Percentiles rank a stretch among this genome's conserved stretches.
Evolutionary conservation across 495 filamentous ascomycete species (phyloP).

Genomic region (Aspergillus baeticus): DNA sequence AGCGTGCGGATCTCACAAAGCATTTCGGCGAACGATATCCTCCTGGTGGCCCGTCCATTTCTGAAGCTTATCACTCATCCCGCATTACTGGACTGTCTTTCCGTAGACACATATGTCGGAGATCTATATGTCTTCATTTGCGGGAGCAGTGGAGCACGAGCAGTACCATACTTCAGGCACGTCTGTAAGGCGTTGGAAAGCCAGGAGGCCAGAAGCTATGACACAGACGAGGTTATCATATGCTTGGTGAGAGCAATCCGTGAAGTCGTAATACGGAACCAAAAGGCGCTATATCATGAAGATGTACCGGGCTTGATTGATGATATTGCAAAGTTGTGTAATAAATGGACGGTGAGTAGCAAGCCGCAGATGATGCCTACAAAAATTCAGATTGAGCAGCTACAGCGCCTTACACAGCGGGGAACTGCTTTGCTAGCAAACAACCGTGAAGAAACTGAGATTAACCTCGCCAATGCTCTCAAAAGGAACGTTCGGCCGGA

Average conservation of each 20-base stretch:
- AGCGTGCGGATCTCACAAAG: not conserved
- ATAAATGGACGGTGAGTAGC: not conserved
- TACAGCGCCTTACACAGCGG: not conserved
- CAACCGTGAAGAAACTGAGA: not conserved
- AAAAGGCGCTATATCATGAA: not conserved
- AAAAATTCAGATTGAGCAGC: not conserved
- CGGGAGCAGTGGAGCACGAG: not conserved
- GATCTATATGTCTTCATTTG: slow-evolving; percentile 2
- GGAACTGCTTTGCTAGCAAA: not conserved
- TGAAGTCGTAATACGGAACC: not conserved
- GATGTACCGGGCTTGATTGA: not conserved
- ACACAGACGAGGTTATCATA: not conserved
- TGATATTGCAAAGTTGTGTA: not conserved
- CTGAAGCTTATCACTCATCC: not conserved
- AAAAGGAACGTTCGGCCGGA: not conserved
- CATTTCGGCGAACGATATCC: not conserved
- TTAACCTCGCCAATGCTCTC: not conserved
- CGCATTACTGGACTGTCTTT: not conserved
- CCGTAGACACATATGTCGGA: not conserved
- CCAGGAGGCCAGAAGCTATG: too few species aligned
- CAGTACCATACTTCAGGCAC: not conserved
- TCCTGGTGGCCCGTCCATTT: not conserved
- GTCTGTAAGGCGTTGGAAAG: not conserved
- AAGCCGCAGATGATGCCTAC: not conserved
- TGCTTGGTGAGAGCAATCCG: not conserved